These are phyloP conservation scores for Tieghemostelium lacteum DNA, from an alignment of 78 protist genomes.

Conservation along the genomic window DNA sequence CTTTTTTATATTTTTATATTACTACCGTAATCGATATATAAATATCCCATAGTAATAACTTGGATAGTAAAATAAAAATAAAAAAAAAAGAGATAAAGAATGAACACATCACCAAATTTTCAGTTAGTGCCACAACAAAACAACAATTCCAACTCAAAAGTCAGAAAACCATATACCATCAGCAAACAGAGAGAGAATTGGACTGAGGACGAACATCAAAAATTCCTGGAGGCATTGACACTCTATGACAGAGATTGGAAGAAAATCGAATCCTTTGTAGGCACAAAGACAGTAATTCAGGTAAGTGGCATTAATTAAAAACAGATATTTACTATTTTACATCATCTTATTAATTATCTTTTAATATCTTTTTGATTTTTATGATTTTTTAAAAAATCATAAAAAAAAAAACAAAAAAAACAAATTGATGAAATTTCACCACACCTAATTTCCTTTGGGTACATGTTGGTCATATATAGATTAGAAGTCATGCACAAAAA, in stretches of 20 bases:
- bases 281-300: conserved; percentile 83
- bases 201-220: conserved; percentile 84
- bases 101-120: too few relatives aligned
- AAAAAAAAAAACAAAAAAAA: neutral
- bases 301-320: conserved; percentile 3
- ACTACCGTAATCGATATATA: too few relatives aligned
- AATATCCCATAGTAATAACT: too few relatives aligned
- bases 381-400: too few relatives aligned
- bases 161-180: conserved; percentile 84
- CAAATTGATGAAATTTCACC: too few relatives aligned
- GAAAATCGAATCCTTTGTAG: conserved; percentile 82
- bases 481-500: conserved; percentile 88
- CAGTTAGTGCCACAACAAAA: conserved; percentile 37
- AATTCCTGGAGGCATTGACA: conserved; percentile 83
- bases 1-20: too few relatives aligned
- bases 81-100: too few relatives aligned
- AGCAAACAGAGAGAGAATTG: conserved; percentile 86
- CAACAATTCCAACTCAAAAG: conserved; percentile 5
- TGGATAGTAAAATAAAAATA: too few relatives aligned
- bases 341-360: neutral
- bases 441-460: too few relatives aligned
- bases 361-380: too few relatives aligned
- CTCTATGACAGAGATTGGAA: conserved; percentile 89
- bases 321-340: neutral
- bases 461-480: too few relatives aligned